phyloP scores from a whole-genome alignment of 371 early-diverging fungal species.

The Funneliformis caledonium region DNA sequence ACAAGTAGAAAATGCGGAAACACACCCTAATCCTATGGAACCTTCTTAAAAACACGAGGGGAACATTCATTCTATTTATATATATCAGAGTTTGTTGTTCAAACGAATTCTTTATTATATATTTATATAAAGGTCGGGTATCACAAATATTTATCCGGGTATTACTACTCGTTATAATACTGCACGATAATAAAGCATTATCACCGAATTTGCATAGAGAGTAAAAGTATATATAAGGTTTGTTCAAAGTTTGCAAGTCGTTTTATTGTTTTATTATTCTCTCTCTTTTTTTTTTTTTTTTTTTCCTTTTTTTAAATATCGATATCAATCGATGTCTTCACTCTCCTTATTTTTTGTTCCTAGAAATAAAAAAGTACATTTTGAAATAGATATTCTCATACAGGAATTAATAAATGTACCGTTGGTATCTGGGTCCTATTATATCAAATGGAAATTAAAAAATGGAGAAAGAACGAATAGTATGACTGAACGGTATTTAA shows the following conservation, averaged over 20 bases:
- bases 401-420: slow-evolving; percentile 70
- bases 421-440: slow-evolving; percentile 67
- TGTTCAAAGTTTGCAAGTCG: no score
- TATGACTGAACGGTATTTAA: slow-evolving; percentile 53
- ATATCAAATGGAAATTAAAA: slow-evolving; percentile 66
- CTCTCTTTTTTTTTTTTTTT: neutral
- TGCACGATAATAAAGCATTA: no score
- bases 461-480: slow-evolving; percentile 54
- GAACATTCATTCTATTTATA: neutral
- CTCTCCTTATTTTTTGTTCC: slow-evolving; percentile 57
- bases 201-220: no score
- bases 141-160: no score
- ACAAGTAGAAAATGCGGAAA: neutral
- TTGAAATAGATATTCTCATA: slow-evolving; percentile 54
- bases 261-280: no score
- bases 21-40: neutral
- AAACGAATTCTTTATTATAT: no score
- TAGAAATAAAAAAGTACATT: slow-evolving; percentile 60
- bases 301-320: neutral
- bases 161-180: no score
- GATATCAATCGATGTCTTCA: slow-evolving; percentile 34
- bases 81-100: neutral
- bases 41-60: neutral
- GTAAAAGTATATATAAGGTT: no score
- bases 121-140: no score